These are phyloP conservation scores for Thelonectria blattea DNA, from an alignment of 2,329 filamentous ascomycete species.

Conservation along the genomic window DNA sequence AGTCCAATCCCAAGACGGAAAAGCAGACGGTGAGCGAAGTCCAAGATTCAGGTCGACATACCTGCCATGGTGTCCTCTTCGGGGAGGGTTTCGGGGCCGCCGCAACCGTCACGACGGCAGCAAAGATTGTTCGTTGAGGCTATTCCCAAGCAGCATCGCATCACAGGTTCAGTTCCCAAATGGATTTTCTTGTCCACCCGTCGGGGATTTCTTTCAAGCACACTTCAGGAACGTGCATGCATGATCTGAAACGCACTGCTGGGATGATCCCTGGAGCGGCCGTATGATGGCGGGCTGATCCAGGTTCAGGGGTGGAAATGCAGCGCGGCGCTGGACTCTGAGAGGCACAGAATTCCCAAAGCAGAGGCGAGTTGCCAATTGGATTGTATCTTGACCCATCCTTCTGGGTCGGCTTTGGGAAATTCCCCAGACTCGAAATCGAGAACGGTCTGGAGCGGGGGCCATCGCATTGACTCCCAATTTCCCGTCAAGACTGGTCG, in stretches of 20 bases:
- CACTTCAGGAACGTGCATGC: conserved; percentile 5
- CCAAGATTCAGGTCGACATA: neutral
- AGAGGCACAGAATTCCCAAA: neutral
- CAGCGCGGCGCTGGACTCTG: neutral
- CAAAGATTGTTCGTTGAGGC: conserved; percentile 8
- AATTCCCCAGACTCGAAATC: conserved; percentile 22
- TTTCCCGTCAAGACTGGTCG: conserved; percentile 16
- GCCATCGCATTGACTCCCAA: conserved; percentile 14
- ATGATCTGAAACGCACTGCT: conserved; percentile 21
- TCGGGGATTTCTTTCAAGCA: conserved; percentile 9
- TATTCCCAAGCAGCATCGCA: conserved; percentile 9
- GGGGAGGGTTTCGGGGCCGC: conserved; percentile 6
- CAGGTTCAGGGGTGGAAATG: conserved; percentile 19
- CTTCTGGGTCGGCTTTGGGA: conserved; percentile 8
- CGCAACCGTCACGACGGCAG: conserved; percentile 1
- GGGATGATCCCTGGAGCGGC: conserved; percentile 10
- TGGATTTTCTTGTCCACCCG: neutral
- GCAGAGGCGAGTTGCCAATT: neutral
- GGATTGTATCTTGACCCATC: conserved; percentile 6
- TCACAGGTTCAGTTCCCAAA: neutral
- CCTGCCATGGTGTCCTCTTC: neutral
- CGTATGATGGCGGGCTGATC: conserved; percentile 16
- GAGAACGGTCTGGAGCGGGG: conserved; percentile 17
- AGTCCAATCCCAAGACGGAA: neutral
- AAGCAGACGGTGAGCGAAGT: neutral